phyloP scores from a whole-genome alignment of 2,329 filamentous ascomycete species.

The Colletotrichum eleusines region DNA sequence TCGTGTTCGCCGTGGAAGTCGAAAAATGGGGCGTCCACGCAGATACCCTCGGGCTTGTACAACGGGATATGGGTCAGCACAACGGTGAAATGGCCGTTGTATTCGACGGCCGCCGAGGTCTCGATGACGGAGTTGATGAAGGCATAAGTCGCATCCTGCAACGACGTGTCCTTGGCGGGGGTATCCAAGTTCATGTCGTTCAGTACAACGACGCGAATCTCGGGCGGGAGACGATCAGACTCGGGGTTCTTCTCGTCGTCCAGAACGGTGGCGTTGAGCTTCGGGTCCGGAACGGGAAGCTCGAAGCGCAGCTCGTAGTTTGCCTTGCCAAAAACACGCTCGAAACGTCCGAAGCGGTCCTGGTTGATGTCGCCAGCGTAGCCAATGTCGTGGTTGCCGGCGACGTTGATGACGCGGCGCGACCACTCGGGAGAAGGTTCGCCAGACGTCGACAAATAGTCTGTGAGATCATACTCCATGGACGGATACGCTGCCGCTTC shows the following conservation, averaged over 20 bases:
- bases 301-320: slow-evolving; percentile 90
- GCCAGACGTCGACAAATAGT: slow-evolving; percentile 59
- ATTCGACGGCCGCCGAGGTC: slow-evolving; percentile 70
- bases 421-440: slow-evolving; percentile 69
- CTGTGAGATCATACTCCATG: slow-evolving; percentile 63
- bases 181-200: slow-evolving; percentile 96
- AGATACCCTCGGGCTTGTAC: slow-evolving; percentile 84
- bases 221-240: slow-evolving; percentile 67
- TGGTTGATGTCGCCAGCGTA: slow-evolving; percentile 91
- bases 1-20: slow-evolving; percentile 76
- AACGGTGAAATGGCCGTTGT: slow-evolving; percentile 78
- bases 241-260: slow-evolving; percentile 58
- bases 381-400: slow-evolving; percentile 95
- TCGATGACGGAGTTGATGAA: slow-evolving; percentile 80
- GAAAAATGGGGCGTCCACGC: slow-evolving; percentile 87
- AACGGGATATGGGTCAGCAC: slow-evolving; percentile 93
- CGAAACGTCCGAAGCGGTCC: slow-evolving; percentile 83
- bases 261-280: slow-evolving; percentile 56
- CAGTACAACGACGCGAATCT: slow-evolving; percentile 85
- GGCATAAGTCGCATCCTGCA: slow-evolving; percentile 82
- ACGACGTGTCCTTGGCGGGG: slow-evolving; percentile 73
- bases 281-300: slow-evolving; percentile 60
- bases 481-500: slow-evolving; percentile 63
- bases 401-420: slow-evolving; percentile 86
- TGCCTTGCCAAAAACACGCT: slow-evolving; percentile 84